These are phyloP conservation scores for Myriosclerotinia scirpicola DNA, from an alignment of 2,329 filamentous ascomycete species.

Conservation along the genomic window DNA sequence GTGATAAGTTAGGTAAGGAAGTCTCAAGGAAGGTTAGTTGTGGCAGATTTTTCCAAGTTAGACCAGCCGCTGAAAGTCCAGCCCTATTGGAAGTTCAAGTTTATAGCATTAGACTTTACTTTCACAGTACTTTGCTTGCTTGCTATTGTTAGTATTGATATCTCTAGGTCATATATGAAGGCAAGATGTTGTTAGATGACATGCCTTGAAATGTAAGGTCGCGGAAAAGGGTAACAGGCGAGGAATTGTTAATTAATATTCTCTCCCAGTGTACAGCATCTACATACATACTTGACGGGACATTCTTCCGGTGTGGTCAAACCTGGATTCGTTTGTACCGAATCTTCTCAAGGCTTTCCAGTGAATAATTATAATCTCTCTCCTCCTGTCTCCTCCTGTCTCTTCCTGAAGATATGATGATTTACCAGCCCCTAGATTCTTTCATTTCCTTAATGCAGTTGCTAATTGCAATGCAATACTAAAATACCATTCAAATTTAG, in stretches of 20 bases:
- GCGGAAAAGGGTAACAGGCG: background rate
- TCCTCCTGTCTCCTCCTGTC: too few species aligned
- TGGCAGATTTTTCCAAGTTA: too few species aligned
- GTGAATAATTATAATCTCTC: background rate
- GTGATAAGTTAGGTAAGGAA: too few species aligned
- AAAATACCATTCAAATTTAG: background rate
- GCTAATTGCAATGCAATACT: background rate
- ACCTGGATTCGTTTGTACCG: too few species aligned
- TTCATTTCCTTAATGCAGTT: background rate
- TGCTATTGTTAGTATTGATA: background rate
- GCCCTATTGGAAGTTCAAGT: background rate
- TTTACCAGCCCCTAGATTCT: background rate
- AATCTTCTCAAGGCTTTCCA: background rate
- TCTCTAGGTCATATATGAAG: background rate
- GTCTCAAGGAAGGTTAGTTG: too few species aligned
- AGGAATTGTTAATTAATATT: background rate
- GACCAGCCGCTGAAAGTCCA: background rate
- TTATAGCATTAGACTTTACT: too few species aligned
- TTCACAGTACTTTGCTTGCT: background rate
- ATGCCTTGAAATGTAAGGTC: background rate
- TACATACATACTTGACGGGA: background rate
- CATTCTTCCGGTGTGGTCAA: background rate
- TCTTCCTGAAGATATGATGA: background rate
- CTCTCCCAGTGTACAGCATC: background rate
- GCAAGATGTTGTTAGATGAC: background rate